Conservation (phyloP, 192 early-diverging fungal genomes). For the Entophlyctis luteolus region DNA sequence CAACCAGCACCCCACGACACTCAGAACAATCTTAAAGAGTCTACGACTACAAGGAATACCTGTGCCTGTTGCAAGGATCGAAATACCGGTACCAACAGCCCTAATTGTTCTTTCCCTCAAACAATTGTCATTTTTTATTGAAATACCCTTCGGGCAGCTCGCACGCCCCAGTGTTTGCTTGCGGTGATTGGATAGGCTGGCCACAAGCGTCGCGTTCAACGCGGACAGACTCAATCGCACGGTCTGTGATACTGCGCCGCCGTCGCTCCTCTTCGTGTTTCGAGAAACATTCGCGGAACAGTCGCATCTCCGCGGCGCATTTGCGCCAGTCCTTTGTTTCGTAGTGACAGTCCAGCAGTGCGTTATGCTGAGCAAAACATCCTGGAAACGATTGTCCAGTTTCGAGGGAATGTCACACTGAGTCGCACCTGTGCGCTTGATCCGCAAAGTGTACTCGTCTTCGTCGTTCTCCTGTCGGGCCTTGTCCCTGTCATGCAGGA, state of each 20-base stretch:
- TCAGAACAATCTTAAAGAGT: no score
- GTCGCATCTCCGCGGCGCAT: slow-evolving; percentile 72
- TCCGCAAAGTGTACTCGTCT: slow-evolving; percentile 13
- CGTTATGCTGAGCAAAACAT: slow-evolving; percentile 76
- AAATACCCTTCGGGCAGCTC: not conserved
- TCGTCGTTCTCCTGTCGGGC: no score
- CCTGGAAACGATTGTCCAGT: slow-evolving; percentile 53
- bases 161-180: not conserved
- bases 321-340: slow-evolving; percentile 85
- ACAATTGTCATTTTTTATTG: not conserved
- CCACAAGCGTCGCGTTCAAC: not conserved
- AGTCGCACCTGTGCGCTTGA: not conserved
- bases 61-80: no score
- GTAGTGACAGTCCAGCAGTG: slow-evolving; percentile 75
- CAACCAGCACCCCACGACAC: no score
- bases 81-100: no score
- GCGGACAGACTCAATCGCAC: not conserved
- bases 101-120: no score
- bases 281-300: slow-evolving; percentile 70
- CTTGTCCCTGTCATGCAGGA: no score
- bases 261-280: slow-evolving; percentile 21
- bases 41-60: no score
- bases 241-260: not conserved
- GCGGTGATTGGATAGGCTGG: not conserved
- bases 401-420: not conserved